phyloP scores from a whole-genome alignment of 2,329 filamentous ascomycete genomes.

The Colletotrichum sojae region DNA sequence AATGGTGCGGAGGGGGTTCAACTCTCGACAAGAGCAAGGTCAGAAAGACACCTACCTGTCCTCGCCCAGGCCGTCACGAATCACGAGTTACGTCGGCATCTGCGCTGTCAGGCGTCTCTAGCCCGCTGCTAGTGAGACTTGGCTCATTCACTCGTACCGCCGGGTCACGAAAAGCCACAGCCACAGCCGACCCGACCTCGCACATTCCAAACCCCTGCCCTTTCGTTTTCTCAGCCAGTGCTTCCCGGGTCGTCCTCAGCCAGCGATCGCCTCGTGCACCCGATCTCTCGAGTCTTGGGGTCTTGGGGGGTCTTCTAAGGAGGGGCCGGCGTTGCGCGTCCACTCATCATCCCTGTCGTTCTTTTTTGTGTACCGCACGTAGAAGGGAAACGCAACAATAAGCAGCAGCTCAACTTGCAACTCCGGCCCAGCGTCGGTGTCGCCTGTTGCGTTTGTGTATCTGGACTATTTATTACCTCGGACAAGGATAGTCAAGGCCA shows the following conservation, averaged over 20 bases:
- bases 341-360: constrained; percentile 15
- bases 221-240: constrained; percentile 7
- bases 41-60: background rate
- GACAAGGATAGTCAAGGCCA: too few species aligned
- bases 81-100: constrained; percentile 24
- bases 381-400: too few species aligned
- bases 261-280: constrained; percentile 39
- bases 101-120: constrained; percentile 27
- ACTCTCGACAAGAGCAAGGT: background rate
- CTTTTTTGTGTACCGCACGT: background rate
- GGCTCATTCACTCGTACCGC: constrained; percentile 19
- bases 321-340: constrained; percentile 33
- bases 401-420: constrained; percentile 2
- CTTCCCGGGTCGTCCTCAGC: constrained; percentile 27
- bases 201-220: constrained; percentile 5
- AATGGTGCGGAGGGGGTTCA: background rate
- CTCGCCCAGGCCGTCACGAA: background rate
- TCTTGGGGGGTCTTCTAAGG: background rate
- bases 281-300: constrained; percentile 25
- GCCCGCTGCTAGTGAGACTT: constrained; percentile 20
- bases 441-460: constrained; percentile 1
- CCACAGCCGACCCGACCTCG: constrained; percentile 27
- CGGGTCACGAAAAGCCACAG: constrained; percentile 1
- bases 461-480: too few species aligned
- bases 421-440: constrained; percentile 10